Percentiles rank a stretch among this genome's conserved stretches.
Conservation (phyloP, 1,284 basidiomycete genomes). For the Ganoderma lingzhi region DNA sequence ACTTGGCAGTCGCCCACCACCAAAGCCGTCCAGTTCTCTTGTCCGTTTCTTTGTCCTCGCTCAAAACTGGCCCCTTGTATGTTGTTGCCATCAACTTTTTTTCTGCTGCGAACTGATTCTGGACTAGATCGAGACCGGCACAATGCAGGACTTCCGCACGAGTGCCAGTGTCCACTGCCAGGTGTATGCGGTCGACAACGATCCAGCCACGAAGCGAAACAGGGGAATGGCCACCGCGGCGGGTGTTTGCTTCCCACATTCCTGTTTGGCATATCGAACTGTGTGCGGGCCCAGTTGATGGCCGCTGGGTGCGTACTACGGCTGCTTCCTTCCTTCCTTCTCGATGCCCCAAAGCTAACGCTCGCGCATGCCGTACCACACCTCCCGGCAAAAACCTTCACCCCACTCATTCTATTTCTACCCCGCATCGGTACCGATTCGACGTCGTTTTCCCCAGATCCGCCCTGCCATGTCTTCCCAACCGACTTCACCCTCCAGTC, state of each 20-base stretch:
- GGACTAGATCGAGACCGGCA: no score
- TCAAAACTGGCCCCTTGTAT: no score
- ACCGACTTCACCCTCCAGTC: background rate
- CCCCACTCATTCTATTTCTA: slow-evolving; percentile 24
- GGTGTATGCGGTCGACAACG: no score
- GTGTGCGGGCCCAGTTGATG: background rate
- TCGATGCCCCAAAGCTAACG: slow-evolving; percentile 10
- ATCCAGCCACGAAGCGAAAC: no score
- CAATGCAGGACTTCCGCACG: no score
- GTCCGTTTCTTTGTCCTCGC: no score
- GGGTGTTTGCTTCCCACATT: background rate
- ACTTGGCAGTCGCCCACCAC: no score
- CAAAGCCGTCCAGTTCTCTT: no score
- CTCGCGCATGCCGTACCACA: slow-evolving; percentile 18
- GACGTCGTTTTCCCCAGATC: background rate
- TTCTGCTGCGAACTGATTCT: no score
- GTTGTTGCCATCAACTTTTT: no score
- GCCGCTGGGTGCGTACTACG: slow-evolving; percentile 10
- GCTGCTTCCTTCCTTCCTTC: background rate
- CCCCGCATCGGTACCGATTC: slow-evolving; percentile 17
- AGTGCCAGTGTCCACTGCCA: no score
- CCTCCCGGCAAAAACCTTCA: slow-evolving; percentile 24
- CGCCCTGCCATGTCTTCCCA: background rate
- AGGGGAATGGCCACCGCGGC: no score
- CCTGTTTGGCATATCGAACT: background rate